A percentile compares a stretch with the other conserved stretches of the same genome.
phyloP scores from a whole-genome alignment of 441 rosid species.

The Metrosideros polymorpha region DNA sequence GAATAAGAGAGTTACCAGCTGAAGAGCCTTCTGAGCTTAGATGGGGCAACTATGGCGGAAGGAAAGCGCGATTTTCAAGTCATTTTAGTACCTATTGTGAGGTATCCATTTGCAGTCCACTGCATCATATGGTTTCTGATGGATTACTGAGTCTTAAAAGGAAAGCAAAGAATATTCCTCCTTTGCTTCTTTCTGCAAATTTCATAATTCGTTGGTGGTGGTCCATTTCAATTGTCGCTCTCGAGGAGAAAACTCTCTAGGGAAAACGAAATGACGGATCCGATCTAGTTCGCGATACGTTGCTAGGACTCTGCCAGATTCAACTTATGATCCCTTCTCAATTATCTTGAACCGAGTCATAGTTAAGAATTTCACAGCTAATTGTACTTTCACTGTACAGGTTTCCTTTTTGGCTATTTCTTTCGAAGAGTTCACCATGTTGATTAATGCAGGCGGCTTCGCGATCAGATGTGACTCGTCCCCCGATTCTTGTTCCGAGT shows the following conservation, averaged over 20 bases:
- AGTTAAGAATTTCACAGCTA: background rate
- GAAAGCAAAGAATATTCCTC: background rate
- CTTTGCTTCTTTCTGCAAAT: background rate
- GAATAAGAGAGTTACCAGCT: background rate
- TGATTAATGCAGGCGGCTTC: background rate
- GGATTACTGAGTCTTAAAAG: background rate
- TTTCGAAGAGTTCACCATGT: background rate
- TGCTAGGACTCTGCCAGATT: background rate
- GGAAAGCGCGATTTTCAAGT: background rate
- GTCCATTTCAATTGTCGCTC: background rate
- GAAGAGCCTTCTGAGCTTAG: background rate
- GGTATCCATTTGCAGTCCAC: background rate
- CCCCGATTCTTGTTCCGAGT: background rate
- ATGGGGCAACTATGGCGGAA: background rate
- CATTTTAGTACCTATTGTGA: background rate
- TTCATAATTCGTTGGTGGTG: background rate
- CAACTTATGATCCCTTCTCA: background rate
- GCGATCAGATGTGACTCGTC: background rate
- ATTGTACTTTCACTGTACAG: fast-evolving
- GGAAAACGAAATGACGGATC: background rate
- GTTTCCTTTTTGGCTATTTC: background rate
- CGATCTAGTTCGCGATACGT: fast-evolving
- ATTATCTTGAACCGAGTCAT: background rate
- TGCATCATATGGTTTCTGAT: background rate
- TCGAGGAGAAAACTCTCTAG: fast-evolving